Conservation (phyloP, 106 monocot genomes). For the Phalaenopsis aphrodite region DNA sequence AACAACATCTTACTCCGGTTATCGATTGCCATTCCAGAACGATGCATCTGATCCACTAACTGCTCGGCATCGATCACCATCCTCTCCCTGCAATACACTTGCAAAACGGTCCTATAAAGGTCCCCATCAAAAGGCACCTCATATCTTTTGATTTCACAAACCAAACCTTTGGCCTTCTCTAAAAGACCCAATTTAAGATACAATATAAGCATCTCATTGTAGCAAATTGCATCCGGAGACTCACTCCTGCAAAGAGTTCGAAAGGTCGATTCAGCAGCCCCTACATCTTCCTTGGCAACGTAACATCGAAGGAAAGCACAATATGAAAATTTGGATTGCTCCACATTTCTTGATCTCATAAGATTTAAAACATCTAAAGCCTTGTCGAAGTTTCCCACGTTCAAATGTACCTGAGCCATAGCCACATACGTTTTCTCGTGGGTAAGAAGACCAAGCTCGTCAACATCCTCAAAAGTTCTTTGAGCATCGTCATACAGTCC, state of each 20-base stretch:
- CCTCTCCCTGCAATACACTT: constrained; percentile 61
- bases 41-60: constrained; percentile 61
- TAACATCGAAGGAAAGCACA: constrained; percentile 68
- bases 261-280: constrained; percentile 65
- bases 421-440: constrained; percentile 84
- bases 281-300: constrained; percentile 57
- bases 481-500: constrained; percentile 83
- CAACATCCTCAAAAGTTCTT: constrained; percentile 53
- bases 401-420: constrained; percentile 90
- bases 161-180: constrained; percentile 71
- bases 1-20: constrained; percentile 46
- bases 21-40: constrained; percentile 36
- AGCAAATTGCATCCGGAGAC: constrained; percentile 49
- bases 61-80: constrained; percentile 56
- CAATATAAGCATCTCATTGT: constrained; percentile 63
- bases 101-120: constrained; percentile 53
- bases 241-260: constrained; percentile 28
- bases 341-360: constrained; percentile 55
- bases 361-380: constrained; percentile 63
- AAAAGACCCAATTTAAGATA: constrained; percentile 58
- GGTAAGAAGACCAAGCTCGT: constrained; percentile 54
- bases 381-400: constrained; percentile 51
- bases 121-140: constrained; percentile 51
- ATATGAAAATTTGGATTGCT: constrained; percentile 57
- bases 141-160: constrained; percentile 47